Evolutionary conservation across 2,329 filamentous ascomycete genomes (phyloP).

Genomic region (Xylariaceae sp.): DNA sequence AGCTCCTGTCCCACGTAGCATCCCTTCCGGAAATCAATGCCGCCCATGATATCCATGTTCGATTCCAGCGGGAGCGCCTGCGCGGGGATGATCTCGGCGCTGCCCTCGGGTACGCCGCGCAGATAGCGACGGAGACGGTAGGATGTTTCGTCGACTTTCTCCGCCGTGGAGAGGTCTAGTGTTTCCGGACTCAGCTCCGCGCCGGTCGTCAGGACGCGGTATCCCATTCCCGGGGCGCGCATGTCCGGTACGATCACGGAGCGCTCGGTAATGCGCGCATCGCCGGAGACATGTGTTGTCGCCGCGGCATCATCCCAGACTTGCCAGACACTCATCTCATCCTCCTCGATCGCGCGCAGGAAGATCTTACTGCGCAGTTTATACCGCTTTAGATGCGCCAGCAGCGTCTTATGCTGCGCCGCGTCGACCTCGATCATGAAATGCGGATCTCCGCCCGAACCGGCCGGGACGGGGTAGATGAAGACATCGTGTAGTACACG

Average conservation of each 20-base stretch:
- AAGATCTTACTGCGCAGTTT: slow-evolving; percentile 77
- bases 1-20: slow-evolving; percentile 97
- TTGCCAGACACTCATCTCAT: slow-evolving; percentile 65
- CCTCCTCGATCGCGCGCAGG: slow-evolving; percentile 59
- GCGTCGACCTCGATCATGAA: slow-evolving; percentile 83
- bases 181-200: slow-evolving; percentile 14
- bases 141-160: slow-evolving; percentile 46
- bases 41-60: slow-evolving; percentile 81
- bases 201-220: slow-evolving; percentile 36
- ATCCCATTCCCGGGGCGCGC: slow-evolving; percentile 52
- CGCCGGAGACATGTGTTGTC: neutral
- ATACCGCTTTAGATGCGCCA: slow-evolving; percentile 74
- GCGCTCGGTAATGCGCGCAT: slow-evolving; percentile 13
- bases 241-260: slow-evolving; percentile 44
- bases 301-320: slow-evolving; percentile 57
- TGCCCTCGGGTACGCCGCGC: slow-evolving; percentile 78
- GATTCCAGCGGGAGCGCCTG: slow-evolving; percentile 77
- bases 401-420: slow-evolving; percentile 54
- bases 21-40: slow-evolving; percentile 89
- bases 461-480: slow-evolving; percentile 61
- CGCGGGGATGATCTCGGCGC: slow-evolving; percentile 66
- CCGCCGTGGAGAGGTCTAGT: slow-evolving; percentile 34
- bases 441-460: slow-evolving; percentile 34
- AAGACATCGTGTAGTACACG: slow-evolving; percentile 86
- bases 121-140: slow-evolving; percentile 77